phyloP scores from a whole-genome alignment of 1,284 basidiomycete genomes.

The Ceratobasidium sp. region DNA sequence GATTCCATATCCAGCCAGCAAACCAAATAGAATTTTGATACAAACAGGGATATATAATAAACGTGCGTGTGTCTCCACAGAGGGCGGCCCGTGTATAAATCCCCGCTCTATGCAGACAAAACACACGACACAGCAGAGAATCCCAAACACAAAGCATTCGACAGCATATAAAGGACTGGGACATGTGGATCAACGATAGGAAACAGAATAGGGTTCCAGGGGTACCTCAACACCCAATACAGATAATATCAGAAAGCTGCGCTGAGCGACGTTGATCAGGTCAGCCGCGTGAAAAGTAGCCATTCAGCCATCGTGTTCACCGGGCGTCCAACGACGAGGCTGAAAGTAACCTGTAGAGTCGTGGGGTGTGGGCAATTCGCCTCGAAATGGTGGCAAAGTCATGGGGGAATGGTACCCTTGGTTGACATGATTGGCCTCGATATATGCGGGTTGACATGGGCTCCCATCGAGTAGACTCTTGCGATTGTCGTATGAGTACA shows the following conservation, averaged over 20 bases:
- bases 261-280: not conserved
- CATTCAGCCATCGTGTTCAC: slow-evolving; percentile 2
- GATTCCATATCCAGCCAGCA: slow-evolving; percentile 8
- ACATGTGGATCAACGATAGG: not conserved
- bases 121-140: slow-evolving; percentile 15
- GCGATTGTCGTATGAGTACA: slow-evolving; percentile 10
- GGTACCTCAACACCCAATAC: not conserved
- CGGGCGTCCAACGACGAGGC: slow-evolving; percentile 8
- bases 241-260: no score
- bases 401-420: not conserved
- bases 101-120: slow-evolving; percentile 23
- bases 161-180: not conserved
- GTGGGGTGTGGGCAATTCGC: not conserved
- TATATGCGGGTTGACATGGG: slow-evolving; percentile 29
- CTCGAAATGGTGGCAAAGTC: slow-evolving; percentile 10
- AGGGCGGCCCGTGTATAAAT: slow-evolving; percentile 42
- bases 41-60: slow-evolving; percentile 23
- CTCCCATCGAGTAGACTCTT: not conserved
- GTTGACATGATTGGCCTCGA: not conserved
- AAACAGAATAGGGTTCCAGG: not conserved
- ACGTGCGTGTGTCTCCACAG: slow-evolving; percentile 3
- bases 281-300: not conserved
- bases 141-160: not conserved
- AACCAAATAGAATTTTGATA: not conserved
- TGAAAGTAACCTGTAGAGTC: slow-evolving; percentile 9